Conservation (phyloP, 148 eudicot species). For the Vaccinium darrowii region DNA sequence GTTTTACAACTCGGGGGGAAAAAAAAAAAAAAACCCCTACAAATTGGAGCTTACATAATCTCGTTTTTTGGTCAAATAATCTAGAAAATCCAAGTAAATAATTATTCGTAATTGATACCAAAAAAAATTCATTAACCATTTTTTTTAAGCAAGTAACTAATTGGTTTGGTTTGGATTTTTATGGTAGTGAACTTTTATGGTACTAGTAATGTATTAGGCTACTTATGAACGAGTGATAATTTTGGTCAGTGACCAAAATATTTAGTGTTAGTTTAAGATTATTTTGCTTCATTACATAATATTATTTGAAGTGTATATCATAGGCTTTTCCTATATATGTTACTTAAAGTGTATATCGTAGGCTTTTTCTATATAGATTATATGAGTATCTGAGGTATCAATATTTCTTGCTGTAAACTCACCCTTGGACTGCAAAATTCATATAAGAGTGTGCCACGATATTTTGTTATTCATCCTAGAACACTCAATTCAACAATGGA, state of each 20-base stretch:
- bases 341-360: background rate
- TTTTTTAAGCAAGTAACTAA: too few species aligned
- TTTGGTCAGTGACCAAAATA: background rate
- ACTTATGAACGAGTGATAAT: background rate
- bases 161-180: too few species aligned
- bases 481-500: background rate
- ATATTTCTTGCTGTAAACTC: background rate
- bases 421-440: background rate
- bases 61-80: too few species aligned
- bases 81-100: too few species aligned
- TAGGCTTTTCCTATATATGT: too few species aligned
- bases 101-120: too few species aligned
- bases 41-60: too few species aligned
- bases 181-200: too few species aligned
- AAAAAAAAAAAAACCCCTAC: too few species aligned
- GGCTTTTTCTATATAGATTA: background rate
- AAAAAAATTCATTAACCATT: too few species aligned
- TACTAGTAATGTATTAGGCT: background rate
- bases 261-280: background rate
- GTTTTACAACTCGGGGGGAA: too few species aligned
- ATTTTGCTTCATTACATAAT: background rate
- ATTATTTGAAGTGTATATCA: too few species aligned
- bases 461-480: background rate
- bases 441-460: background rate
- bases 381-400: background rate